These are phyloP conservation scores for Penicillium cataractarum DNA, from an alignment of 495 filamentous ascomycete genomes.

Conservation along the genomic window DNA sequence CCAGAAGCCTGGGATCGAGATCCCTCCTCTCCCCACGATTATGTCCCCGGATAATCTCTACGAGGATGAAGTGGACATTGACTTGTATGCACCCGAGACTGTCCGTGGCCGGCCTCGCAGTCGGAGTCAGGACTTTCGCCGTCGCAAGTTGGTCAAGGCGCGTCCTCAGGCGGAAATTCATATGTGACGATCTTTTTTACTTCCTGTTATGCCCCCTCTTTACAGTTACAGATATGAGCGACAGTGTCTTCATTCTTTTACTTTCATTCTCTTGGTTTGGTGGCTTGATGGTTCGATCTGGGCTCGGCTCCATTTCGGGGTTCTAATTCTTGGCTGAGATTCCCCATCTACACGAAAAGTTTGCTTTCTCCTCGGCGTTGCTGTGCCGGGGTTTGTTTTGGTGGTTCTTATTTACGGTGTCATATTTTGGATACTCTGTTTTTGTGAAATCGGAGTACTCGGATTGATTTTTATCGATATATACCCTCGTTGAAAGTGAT, in stretches of 20 bases:
- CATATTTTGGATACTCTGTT: background rate
- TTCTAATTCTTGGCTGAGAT: background rate
- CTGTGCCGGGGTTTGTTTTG: background rate
- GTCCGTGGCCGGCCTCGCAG: constrained; percentile 37
- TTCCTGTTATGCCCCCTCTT: constrained; percentile 20
- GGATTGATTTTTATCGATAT: constrained; percentile 11
- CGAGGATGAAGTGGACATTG: constrained; percentile 10
- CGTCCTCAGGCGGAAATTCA: constrained; percentile 24
- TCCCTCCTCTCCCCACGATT: constrained; percentile 26
- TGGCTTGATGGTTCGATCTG: background rate
- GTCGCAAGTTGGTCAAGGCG: constrained; percentile 28
- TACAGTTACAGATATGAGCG: constrained; percentile 14
- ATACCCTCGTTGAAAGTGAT: constrained; percentile 26
- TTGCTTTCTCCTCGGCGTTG: constrained; percentile 13
- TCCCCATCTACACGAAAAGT: constrained; percentile 16
- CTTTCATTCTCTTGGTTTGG: constrained; percentile 3
- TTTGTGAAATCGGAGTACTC: constrained; percentile 6
- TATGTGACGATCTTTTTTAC: constrained; percentile 12
- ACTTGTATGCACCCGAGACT: constrained; percentile 14
- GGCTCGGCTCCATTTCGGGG: background rate
- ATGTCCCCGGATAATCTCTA: constrained; percentile 22
- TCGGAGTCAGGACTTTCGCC: constrained; percentile 34
- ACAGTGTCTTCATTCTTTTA: constrained; percentile 5
- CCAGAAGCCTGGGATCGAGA: constrained; percentile 22
- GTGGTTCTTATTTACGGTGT: background rate